Evolutionary conservation across 257 asterid species (phyloP).

Genomic region (Solanum chiquidenum): DNA sequence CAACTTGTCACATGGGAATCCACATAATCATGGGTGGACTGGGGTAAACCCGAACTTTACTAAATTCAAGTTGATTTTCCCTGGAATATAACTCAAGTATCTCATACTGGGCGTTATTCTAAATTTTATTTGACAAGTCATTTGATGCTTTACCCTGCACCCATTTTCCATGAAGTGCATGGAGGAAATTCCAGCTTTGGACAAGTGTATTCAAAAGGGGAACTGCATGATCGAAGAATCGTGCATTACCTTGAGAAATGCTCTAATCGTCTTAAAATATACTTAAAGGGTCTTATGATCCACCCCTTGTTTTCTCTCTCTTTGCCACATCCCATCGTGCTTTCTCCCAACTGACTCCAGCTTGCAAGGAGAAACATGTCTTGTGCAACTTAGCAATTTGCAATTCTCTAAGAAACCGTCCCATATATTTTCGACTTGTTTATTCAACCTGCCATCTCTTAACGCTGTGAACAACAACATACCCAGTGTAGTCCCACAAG

Average conservation of each 20-base stretch:
- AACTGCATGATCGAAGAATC: not conserved
- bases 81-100: not conserved
- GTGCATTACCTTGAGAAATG: not conserved
- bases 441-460: not conserved
- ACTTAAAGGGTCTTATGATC: not conserved
- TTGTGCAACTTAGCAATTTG: not conserved
- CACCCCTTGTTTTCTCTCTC: not conserved
- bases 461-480: not conserved
- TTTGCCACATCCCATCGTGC: not conserved
- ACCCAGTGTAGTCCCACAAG: not conserved
- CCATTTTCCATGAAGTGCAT: not conserved
- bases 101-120: not conserved
- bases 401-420: not conserved
- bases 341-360: not conserved
- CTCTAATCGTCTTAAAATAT: not conserved
- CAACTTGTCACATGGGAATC: slow-evolving; percentile 79
- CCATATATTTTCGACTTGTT: not conserved
- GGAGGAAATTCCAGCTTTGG: not conserved
- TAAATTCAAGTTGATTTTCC: not conserved
- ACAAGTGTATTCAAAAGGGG: not conserved
- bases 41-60: slow-evolving; percentile 46
- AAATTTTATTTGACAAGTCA: not conserved
- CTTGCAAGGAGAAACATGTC: not conserved
- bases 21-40: slow-evolving; percentile 97
- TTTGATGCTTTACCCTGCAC: not conserved